Percentiles rank a stretch among this genome's conserved stretches.
phyloP scores from a whole-genome alignment of 2,329 filamentous ascomycete species.

The Xylogone sp. region DNA sequence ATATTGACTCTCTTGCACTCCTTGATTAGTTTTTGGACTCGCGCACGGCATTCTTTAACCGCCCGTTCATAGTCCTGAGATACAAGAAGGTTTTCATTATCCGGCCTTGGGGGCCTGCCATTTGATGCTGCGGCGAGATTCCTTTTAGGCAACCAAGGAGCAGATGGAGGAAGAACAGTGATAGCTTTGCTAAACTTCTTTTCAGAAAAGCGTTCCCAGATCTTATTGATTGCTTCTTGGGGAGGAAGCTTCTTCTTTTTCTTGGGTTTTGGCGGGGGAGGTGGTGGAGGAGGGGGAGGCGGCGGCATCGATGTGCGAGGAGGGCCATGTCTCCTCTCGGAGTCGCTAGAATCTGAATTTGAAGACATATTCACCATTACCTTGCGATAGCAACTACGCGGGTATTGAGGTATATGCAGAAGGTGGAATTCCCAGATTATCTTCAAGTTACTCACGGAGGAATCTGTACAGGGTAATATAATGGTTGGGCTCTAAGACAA shows the following conservation, averaged over 20 bases:
- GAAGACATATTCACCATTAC: not conserved
- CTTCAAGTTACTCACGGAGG: no score
- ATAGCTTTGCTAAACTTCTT: conserved; percentile 63
- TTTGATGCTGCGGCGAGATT: conserved; percentile 32
- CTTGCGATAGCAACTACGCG: not conserved
- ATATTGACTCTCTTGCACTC: conserved; percentile 75
- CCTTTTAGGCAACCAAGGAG: conserved; percentile 20
- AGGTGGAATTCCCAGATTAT: no score
- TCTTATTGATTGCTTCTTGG: conserved; percentile 62
- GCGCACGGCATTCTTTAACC: conserved; percentile 62
- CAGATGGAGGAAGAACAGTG: conserved; percentile 61
- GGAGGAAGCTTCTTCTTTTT: conserved; percentile 56
- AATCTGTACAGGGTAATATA: no score
- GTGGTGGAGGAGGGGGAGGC: not conserved
- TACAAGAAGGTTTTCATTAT: conserved; percentile 57
- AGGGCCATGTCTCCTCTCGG: not conserved
- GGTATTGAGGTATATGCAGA: no score
- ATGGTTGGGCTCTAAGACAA: no score
- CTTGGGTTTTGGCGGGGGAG: conserved; percentile 46
- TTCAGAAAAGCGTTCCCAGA: conserved; percentile 60
- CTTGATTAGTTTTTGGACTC: conserved; percentile 55
- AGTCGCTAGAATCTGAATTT: not conserved
- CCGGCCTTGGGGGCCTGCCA: conserved; percentile 35
- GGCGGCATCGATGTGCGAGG: not conserved
- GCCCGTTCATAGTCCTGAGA: conserved; percentile 67